Evolutionary conservation across 2,329 filamentous ascomycete species (phyloP), one percentile per base, ranked within the genome.

Genomic region (Clarireedia paspali): DNA sequence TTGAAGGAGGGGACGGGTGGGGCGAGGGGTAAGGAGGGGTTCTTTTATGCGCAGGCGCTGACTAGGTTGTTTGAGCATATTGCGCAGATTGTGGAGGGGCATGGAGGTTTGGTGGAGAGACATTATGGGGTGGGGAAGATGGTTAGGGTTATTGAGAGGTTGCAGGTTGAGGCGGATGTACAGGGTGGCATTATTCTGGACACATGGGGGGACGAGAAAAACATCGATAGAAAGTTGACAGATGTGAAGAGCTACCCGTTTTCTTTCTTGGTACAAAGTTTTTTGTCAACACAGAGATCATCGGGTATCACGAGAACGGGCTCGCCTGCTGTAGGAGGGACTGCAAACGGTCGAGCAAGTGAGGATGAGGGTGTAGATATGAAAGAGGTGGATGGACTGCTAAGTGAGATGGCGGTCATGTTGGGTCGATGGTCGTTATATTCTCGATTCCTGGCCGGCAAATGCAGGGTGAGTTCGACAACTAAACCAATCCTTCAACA

Each of bases 171-270:
- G 73, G 94, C 91, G 2, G 94, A 99, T 71, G 87, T 96, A 1
- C 94, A 99, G 73, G 94, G 91, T 20, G 94, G 94, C 61, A 96
- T 97, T 63, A 85, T 99, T 57, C 76, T 99, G 52, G 94, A 99
- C 69, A 94, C 91, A 0, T 99, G 94, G 91, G 86, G 85, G 55
- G 94, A 99, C 62, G 92, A 97, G 68, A 82, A 91, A 57, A 81
- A 77, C 58, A 83, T 99, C 48, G 88, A 92, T 67, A 83, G 92
- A 64, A 89, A 87, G 67, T 76, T 99, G 59, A 97, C 89, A 2
- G 94, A 99, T 67, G 89, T 96, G 71, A 97, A 95, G 74, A 96
- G 91, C 55, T 99, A 99, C 68, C 91, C 94, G 0, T 99, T 96
- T 70, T 96, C 91, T 0, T 99, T 99, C 68, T 75, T 99, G 46